Evolutionary conservation across 2,329 filamentous ascomycete species (phyloP), one percentile per base, ranked within the genome.

Genomic region (Sclerotinia nivalis): DNA sequence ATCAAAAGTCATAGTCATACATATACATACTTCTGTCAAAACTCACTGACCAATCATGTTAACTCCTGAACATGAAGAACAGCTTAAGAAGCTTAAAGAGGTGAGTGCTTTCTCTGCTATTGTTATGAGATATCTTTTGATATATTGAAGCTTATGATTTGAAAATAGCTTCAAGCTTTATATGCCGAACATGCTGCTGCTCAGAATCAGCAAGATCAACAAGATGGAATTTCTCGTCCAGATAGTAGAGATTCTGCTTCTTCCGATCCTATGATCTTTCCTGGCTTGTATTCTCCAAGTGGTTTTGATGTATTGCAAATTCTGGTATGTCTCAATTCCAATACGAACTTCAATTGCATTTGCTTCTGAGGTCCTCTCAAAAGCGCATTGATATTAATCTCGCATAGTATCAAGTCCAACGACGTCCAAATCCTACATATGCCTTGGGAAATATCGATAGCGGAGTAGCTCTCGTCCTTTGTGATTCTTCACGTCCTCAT

Each of bases 401-500:
- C 15, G 37, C 45, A 31, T 49, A 77, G 76, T 50, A 76, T 25
- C 65, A 70, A 45, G 93, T 98, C 12, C 92, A 93, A 13, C 91
- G 90, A 1, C 87, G 95, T 70, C 90, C 91, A 66, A 90, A 94
- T 70, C 92, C 93, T 0, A 88, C 92, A 76, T 94, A 97, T 71
- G 90, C 95, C 72, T 91, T 98, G 40, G 94, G 94, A 15, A 91
- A 92, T 1, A 93, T 98, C 45, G 94, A 98, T 78, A 86, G 97
- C 81, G 96, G 93, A 0, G 97, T 93, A 78, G 93, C 94, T 1
- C 97, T 98, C 79, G 92, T 97, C 47, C 92, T 97, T 20, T 97
- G 93, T 80, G 94, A 97, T 79, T 89, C 93, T n/a, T 88, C 89
- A n/a, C 87, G 90, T 80, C 91, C 94, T 74, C 94, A 97, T 80